Conservation (phyloP, 129 eudicot genomes). For the Flaveria ramosissima region DNA sequence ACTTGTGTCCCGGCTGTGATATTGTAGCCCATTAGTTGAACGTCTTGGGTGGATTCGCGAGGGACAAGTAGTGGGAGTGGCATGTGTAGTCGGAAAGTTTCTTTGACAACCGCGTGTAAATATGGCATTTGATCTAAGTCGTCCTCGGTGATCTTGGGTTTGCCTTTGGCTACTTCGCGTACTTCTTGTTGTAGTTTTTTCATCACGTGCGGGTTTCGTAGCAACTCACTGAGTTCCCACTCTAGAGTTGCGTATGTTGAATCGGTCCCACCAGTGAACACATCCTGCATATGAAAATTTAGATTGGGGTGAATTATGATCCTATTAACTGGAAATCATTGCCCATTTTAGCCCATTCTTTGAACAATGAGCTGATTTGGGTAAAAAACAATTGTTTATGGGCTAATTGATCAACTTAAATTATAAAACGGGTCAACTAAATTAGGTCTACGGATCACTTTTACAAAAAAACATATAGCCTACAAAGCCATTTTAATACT, state of each 20-base stretch:
- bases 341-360: too few relatives aligned
- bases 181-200: conserved; percentile 34
- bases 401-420: too few relatives aligned
- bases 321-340: too few relatives aligned
- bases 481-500: too few relatives aligned
- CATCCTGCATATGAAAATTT: conserved; percentile 26
- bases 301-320: not conserved
- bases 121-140: conserved; percentile 61
- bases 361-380: too few relatives aligned
- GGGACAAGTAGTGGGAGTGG: conserved; percentile 55
- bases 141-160: conserved; percentile 39
- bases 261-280: conserved; percentile 48
- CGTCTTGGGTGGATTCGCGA: conserved; percentile 37
- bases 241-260: conserved; percentile 40
- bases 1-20: conserved; percentile 38
- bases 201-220: conserved; percentile 52
- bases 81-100: conserved; percentile 49
- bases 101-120: conserved; percentile 63
- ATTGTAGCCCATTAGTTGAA: conserved; percentile 33
- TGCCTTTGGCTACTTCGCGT: conserved; percentile 38
- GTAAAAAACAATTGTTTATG: too few relatives aligned
- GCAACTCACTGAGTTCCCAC: conserved; percentile 57
- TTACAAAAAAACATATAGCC: too few relatives aligned
- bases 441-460: too few relatives aligned
- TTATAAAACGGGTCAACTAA: too few relatives aligned